Evolutionary conservation across 176 grass and related monocot genomes (phyloP), one percentile per base, ranked within the genome.

Genomic region (Pontederia paniculata): DNA sequence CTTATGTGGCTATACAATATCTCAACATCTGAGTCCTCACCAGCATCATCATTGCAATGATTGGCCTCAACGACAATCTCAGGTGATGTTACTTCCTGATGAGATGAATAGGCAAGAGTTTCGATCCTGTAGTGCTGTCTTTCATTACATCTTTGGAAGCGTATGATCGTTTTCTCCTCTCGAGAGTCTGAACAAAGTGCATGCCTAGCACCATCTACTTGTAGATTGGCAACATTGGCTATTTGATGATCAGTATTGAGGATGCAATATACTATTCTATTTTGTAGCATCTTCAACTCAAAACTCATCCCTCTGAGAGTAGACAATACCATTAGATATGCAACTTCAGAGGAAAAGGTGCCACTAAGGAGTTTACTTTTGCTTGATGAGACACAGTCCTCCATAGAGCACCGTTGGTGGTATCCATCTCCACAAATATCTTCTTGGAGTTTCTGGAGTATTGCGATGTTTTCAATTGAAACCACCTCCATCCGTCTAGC

Each of bases 281-380:
- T 53, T 46, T 83, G 44, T 28, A 81, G 67, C 42, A 78, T 45
- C 73, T 81, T 96, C 44, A 96, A 68, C 62, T 44, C 81, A 71
- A 89, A 81, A 54, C 78, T 83, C 78, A 86, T 82, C 75, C 73
- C 70, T 51, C 70, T 80, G 45, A 86, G 62, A 71, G 44, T 78
- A 45, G 90, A 96, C 25, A 96, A 46, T 69, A 83, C 82, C 48
- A 89, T 28, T 28, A 96, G 25, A 63, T 70, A 71, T 70, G 82
- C 42, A 61, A 96, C 52, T 86, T 80, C 76, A 61, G 63, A 44
- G 52, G 76, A 75, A 73, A 96, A 83, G 43, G 78, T 74, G 23
- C 55, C 55, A 58, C 49, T 89, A 42, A 82, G 48, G 14, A 85
- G 64, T 55, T 73, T 96, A 70, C 71, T 65, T 86, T 68, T 78